A percentile compares a stretch with the other conserved stretches of the same genome.
Evolutionary conservation across 495 filamentous ascomycete genomes (phyloP).

Genomic region (Pyrenula massariospora): DNA sequence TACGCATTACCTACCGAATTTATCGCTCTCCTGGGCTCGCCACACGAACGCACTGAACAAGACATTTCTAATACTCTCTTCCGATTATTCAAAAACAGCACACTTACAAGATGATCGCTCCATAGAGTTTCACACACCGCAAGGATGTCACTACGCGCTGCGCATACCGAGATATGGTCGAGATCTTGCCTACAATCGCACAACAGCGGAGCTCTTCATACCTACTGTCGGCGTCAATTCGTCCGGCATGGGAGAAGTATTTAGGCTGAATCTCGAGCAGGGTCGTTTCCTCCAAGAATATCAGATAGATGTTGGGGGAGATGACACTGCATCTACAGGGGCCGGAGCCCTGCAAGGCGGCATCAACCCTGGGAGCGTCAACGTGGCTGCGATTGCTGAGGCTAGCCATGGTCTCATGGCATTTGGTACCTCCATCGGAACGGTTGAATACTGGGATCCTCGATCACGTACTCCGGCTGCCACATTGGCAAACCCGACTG

Average conservation of each 20-base stretch:
- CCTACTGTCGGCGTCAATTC: slow-evolving; percentile 78
- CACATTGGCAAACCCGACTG: slow-evolving; percentile 37
- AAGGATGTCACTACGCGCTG: slow-evolving; percentile 76
- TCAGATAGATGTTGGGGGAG: slow-evolving; percentile 76
- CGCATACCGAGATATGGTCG: slow-evolving; percentile 86
- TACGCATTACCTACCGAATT: slow-evolving; percentile 82
- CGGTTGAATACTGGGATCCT: slow-evolving; percentile 93
- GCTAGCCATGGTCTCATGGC: slow-evolving; percentile 83
- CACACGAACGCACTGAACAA: slow-evolving; percentile 92
- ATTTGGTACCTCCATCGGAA: slow-evolving; percentile 92
- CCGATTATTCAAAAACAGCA: slow-evolving; percentile 88
- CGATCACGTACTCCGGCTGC: slow-evolving; percentile 73
- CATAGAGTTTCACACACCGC: slow-evolving; percentile 87
- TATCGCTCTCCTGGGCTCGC: slow-evolving; percentile 83
- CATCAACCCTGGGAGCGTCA: slow-evolving; percentile 72
- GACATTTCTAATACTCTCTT: slow-evolving; percentile 83
- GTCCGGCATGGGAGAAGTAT: slow-evolving; percentile 82
- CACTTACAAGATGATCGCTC: slow-evolving; percentile 87
- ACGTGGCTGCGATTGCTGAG: slow-evolving; percentile 80
- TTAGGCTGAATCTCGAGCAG: slow-evolving; percentile 77
- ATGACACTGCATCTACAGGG: slow-evolving; percentile 52
- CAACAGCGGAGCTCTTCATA: slow-evolving; percentile 76
- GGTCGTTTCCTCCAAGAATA: slow-evolving; percentile 80
- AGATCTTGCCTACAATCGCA: slow-evolving; percentile 74
- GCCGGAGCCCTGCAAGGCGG: slow-evolving; percentile 69